Evolutionary conservation across 192 early-diverging fungal species (phyloP).

Genomic region (Umbelopsis ramanniana): DNA sequence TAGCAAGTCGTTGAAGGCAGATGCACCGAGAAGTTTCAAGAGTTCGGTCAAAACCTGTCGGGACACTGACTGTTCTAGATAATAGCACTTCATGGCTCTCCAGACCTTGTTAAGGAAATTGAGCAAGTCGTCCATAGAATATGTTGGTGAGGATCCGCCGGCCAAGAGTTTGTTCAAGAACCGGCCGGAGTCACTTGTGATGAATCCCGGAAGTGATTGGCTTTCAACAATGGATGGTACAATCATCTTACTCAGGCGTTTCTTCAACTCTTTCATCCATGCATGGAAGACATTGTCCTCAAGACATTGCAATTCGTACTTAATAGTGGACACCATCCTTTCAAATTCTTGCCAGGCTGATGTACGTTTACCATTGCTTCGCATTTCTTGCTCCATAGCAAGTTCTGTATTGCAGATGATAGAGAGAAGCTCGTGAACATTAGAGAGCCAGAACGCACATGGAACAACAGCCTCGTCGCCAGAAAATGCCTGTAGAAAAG

Average conservation of each 20-base stretch:
- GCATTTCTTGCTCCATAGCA: constrained; percentile 65
- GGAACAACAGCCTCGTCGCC: constrained; percentile 78
- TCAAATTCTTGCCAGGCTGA: constrained; percentile 65
- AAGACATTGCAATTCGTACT: constrained; percentile 86
- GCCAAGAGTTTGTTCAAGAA: constrained; percentile 89
- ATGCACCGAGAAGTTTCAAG: constrained; percentile 89
- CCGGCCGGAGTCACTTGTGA: constrained; percentile 85
- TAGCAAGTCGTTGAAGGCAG: constrained; percentile 94
- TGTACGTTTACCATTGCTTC: constrained; percentile 32
- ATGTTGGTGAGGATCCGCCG: constrained; percentile 68
- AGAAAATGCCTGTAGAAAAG: constrained; percentile 57
- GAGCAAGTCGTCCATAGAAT: constrained; percentile 93
- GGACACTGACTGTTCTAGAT: constrained; percentile 91
- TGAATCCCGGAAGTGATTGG: constrained; percentile 92
- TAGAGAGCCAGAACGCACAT: constrained; percentile 94
- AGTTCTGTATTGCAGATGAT: constrained; percentile 75
- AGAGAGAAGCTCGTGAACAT: constrained; percentile 91
- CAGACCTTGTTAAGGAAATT: constrained; percentile 92
- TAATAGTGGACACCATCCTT: constrained; percentile 80
- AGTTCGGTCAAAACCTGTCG: constrained; percentile 94
- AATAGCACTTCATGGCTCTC: constrained; percentile 96
- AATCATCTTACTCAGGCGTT: constrained; percentile 90
- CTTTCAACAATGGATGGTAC: constrained; percentile 95
- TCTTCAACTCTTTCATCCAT: constrained; percentile 97
- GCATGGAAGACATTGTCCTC: constrained; percentile 95